Conservation (phyloP, 2,329 filamentous ascomycete species). For the Xylariomycetidae sp. region DNA sequence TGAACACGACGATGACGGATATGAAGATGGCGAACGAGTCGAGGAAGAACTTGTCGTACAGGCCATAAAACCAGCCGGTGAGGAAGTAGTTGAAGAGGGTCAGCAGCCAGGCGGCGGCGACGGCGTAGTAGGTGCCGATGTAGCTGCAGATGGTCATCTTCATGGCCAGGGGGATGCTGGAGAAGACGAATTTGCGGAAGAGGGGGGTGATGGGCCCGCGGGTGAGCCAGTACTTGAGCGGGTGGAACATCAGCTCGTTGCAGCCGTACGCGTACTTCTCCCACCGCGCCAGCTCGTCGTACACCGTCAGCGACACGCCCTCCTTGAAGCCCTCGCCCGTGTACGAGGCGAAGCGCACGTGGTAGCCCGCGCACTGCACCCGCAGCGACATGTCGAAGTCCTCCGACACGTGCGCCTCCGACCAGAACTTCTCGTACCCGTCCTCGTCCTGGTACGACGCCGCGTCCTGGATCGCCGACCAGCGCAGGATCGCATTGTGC, state of each 20-base stretch:
- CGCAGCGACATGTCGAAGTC: slow-evolving; percentile 79
- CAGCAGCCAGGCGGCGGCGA: slow-evolving; percentile 69
- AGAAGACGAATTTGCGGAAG: slow-evolving; percentile 68
- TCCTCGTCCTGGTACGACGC: slow-evolving; percentile 60
- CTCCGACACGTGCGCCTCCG: slow-evolving; percentile 72
- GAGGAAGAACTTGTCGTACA: slow-evolving; percentile 56
- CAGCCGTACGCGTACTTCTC: slow-evolving; percentile 84
- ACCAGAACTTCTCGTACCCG: slow-evolving; percentile 76
- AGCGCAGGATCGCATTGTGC: slow-evolving; percentile 72
- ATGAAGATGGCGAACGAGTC: slow-evolving; percentile 41
- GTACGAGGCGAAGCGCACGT: slow-evolving; percentile 67
- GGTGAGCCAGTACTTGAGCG: slow-evolving; percentile 65
- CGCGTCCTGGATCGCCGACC: slow-evolving; percentile 69
- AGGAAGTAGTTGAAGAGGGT: slow-evolving; percentile 70
- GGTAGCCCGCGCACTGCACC: slow-evolving; percentile 65
- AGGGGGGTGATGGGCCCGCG: slow-evolving; percentile 73
- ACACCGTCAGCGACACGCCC: slow-evolving; percentile 76
- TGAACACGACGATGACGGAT: slow-evolving; percentile 28
- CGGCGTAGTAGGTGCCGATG: slow-evolving; percentile 75
- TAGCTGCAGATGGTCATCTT: slow-evolving; percentile 73
- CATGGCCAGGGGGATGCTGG: slow-evolving; percentile 66
- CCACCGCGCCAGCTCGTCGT: slow-evolving; percentile 79
- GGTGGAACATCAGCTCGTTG: slow-evolving; percentile 76
- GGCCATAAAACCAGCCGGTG: slow-evolving; percentile 58
- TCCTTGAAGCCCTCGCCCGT: slow-evolving; percentile 75